Conservation (phyloP, 1,284 basidiomycete genomes). For the Porogramme epimiltina region DNA sequence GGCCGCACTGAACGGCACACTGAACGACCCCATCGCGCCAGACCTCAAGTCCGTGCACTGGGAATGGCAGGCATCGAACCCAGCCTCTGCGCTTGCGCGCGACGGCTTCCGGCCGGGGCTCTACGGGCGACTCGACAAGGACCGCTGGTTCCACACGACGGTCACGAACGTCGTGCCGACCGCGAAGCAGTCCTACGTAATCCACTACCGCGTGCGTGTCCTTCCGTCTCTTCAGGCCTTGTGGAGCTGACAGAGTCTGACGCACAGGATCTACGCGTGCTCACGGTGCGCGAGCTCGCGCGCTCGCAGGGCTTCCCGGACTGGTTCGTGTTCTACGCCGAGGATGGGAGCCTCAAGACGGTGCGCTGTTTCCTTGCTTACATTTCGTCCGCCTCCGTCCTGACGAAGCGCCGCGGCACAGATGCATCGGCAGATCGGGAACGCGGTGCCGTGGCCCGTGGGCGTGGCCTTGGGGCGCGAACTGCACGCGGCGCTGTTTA, state of each 20-base stretch:
- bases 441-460: slow-evolving; percentile 70
- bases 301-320: slow-evolving; percentile 80
- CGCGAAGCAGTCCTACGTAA: slow-evolving; percentile 68
- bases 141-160: slow-evolving; percentile 63
- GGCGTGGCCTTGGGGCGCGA: slow-evolving; percentile 63
- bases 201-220: slow-evolving; percentile 59
- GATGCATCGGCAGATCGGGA: slow-evolving; percentile 80
- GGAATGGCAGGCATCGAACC: slow-evolving; percentile 54
- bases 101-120: slow-evolving; percentile 52
- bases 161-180: slow-evolving; percentile 75
- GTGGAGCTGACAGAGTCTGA: background rate
- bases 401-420: slow-evolving; percentile 27
- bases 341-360: slow-evolving; percentile 51
- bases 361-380: slow-evolving; percentile 40
- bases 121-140: slow-evolving; percentile 60
- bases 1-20: no score
- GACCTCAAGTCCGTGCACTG: slow-evolving; percentile 33
- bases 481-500: slow-evolving; percentile 50
- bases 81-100: slow-evolving; percentile 54
- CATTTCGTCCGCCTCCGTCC: background rate
- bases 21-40: slow-evolving; percentile 6
- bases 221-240: background rate
- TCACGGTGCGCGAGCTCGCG: slow-evolving; percentile 74
- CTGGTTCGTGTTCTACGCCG: slow-evolving; percentile 58
- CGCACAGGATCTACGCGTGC: slow-evolving; percentile 57